Percentiles rank a stretch among this genome's conserved stretches.
Conservation (phyloP, 139 green algal species). For the Haematococcus sp. region DNA sequence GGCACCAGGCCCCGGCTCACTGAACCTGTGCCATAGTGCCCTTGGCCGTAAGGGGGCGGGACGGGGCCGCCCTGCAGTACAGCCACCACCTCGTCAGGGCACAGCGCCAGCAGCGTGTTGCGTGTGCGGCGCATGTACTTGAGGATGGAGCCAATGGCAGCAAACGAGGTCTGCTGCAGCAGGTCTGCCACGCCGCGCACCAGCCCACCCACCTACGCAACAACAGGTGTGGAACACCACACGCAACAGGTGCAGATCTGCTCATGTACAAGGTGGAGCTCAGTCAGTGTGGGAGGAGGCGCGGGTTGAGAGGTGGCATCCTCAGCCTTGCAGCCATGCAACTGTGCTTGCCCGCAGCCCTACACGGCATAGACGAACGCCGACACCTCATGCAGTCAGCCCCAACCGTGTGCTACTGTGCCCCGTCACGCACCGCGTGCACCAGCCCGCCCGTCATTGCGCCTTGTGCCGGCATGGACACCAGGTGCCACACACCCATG, state of each 20-base stretch:
- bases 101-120: conserved; percentile 32
- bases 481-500: conserved; percentile 51
- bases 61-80: not conserved
- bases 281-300: no score
- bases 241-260: no score
- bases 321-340: no score
- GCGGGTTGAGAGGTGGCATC: no score
- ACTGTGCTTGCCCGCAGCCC: no score
- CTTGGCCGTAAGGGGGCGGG: no score
- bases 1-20: not conserved
- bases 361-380: no score
- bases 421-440: no score
- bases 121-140: conserved; percentile 40
- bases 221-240: not conserved
- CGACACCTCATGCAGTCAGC: no score
- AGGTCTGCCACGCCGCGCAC: conserved; percentile 15
- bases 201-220: conserved; percentile 10
- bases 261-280: no score
- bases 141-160: conserved; percentile 36
- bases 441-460: conserved; percentile 14
- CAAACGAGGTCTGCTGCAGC: conserved; percentile 32
- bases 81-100: not conserved
- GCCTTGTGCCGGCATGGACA: conserved; percentile 36
- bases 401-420: no score
- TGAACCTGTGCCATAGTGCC: no score